phyloP scores from a whole-genome alignment of 257 asterid species.

The Cynanchum wilfordii region DNA sequence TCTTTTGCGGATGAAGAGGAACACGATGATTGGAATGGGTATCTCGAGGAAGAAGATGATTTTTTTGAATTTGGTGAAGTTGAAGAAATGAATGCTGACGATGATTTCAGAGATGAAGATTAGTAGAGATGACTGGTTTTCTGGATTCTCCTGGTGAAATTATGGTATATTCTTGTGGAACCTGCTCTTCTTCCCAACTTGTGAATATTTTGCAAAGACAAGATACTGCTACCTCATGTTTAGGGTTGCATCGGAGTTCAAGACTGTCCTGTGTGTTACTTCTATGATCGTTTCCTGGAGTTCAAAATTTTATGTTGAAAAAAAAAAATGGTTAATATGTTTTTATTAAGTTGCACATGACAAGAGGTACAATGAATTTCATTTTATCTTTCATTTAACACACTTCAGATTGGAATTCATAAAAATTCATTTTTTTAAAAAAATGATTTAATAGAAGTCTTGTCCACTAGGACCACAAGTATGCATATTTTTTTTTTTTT shows the following conservation, averaged over 20 bases:
- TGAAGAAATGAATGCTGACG: slow-evolving; percentile 8
- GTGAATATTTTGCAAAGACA: background rate
- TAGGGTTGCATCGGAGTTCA: background rate
- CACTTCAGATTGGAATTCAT: too few species aligned
- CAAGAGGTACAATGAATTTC: too few species aligned
- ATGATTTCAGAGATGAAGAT: slow-evolving; percentile 25
- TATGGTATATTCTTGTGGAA: too few species aligned
- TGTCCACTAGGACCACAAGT: too few species aligned
- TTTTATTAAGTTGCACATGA: too few species aligned
- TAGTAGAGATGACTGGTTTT: slow-evolving; percentile 11
- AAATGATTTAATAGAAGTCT: too few species aligned
- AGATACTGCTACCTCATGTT: background rate
- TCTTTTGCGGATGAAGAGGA: slow-evolving; percentile 16
- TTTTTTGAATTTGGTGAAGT: slow-evolving; percentile 12
- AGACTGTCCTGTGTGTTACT: background rate
- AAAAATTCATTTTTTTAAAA: too few species aligned
- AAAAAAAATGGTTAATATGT: too few species aligned
- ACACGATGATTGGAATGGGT: slow-evolving; percentile 26
- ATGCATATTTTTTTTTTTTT: too few species aligned
- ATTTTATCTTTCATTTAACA: too few species aligned
- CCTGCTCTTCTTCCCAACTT: background rate
- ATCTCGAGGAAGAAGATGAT: slow-evolving; percentile 20
- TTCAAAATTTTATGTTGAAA: too few species aligned
- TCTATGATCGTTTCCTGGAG: too few species aligned
- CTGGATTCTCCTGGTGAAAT: background rate